Base-by-base conservation (phyloP, 2,329 filamentous ascomycete species). In the Hortaea werneckii region DNA sequence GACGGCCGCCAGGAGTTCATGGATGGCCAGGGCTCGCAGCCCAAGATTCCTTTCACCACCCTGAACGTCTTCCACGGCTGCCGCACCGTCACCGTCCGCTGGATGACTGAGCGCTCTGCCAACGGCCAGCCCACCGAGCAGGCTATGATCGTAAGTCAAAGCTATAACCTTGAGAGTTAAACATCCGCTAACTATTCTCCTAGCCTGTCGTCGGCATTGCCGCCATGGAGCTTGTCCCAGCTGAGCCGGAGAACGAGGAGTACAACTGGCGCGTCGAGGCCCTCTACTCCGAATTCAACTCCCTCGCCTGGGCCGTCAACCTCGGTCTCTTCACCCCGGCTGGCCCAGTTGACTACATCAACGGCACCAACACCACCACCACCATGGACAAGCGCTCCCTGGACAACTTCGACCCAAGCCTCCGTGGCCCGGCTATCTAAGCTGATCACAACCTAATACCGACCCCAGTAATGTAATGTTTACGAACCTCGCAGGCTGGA, bases 41-140 rank as follows among this genome's bases (percentile, higher is more conserved):
- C 54, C 5, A 30, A 48, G 10, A 56, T 58, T 26, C 55, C 55
- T 11, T 58, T 58, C 43, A 41, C 52, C 37, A 48, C 45, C 13
- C 44, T 58, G 7, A 49, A 57, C 30, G 29, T 51, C 29, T 59
- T 55, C 52, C 49, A 58, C 32, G 54, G 52, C 41, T 61, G 59
- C 51, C 40, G 54, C 37, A 52, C 46, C 38, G 57, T 58, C 39
- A 48, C 51, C 39, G 52, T 60, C 39, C 48, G 57, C 26, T 61
- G 58, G 58, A 48, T 50, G 37, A 58, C 58, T 6, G 46, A 42
- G 13, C 53, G 52, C 32, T 53, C 55, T 35, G 57, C 48, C 13
- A 49, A 50, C 26, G 57, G 57, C 2, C 57, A 59, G 46, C 26
- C 43, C 28, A 57, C 49, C 5, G 55, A 59, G 48, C 43, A 50